Evolutionary conservation across 768 basidiomycete genomes (phyloP).

Genomic region (Paxillus rubicundulus): DNA sequence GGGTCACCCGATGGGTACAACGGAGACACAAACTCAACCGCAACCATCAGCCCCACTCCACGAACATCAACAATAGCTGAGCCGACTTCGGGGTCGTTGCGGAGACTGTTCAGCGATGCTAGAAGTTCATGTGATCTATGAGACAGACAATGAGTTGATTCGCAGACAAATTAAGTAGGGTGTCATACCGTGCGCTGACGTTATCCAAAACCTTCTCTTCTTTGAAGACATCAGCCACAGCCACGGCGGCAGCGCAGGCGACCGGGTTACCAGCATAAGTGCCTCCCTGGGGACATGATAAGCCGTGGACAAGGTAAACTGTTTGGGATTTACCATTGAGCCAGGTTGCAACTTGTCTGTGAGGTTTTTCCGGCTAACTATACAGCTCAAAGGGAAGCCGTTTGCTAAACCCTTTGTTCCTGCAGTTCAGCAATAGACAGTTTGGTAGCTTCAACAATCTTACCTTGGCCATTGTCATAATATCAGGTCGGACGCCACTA

Average conservation of each 20-base stretch:
- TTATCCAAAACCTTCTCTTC: slow-evolving; percentile 84
- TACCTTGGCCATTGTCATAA: slow-evolving; percentile 87
- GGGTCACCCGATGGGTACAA: slow-evolving; percentile 52
- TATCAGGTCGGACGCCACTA: slow-evolving; percentile 83
- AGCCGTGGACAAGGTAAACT: background rate
- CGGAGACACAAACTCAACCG: slow-evolving; percentile 71
- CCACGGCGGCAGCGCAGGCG: slow-evolving; percentile 86
- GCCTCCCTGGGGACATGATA: slow-evolving; percentile 53
- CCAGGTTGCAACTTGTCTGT: slow-evolving; percentile 78
- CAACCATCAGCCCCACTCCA: slow-evolving; percentile 88
- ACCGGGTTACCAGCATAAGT: slow-evolving; percentile 94
- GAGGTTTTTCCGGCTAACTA: slow-evolving; percentile 76
- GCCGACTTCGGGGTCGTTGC: slow-evolving; percentile 47
- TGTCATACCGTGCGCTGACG: slow-evolving; percentile 61
- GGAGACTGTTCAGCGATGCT: slow-evolving; percentile 52
- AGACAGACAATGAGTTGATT: slow-evolving; percentile 3
- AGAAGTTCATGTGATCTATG: slow-evolving; percentile 73
- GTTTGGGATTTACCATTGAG: slow-evolving; percentile 55
- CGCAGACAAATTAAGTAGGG: background rate
- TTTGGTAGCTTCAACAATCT: background rate
- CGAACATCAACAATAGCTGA: slow-evolving; percentile 81
- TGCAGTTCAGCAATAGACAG: slow-evolving; percentile 6
- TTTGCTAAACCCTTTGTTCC: slow-evolving; percentile 69
- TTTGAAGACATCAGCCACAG: slow-evolving; percentile 71
- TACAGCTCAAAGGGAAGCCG: slow-evolving; percentile 90